A percentile compares a stretch with the other conserved stretches of the same genome.
Conservation (phyloP, 108 stramenopile species). For the Bacterosira constricta region DNA sequence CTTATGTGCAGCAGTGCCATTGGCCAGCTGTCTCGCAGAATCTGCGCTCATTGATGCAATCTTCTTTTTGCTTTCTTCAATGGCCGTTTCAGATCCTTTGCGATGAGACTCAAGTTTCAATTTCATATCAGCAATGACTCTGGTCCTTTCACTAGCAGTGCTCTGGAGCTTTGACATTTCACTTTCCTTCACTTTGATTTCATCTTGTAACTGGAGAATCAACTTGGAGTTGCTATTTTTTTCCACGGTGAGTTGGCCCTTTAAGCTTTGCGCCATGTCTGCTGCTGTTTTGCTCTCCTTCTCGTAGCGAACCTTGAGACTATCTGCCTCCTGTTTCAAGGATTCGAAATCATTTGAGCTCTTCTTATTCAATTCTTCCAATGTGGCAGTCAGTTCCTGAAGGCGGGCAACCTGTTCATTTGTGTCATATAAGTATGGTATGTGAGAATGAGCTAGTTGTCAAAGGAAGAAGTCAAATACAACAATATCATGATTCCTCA, state of each 20-base stretch:
- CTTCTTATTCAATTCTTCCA: constrained; percentile 31
- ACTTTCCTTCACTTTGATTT: constrained; percentile 19
- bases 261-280: constrained; percentile 18
- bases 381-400: constrained; percentile 27
- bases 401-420: constrained; percentile 38
- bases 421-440: neutral
- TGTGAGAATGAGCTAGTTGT: neutral
- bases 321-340: constrained; percentile 28
- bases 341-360: constrained; percentile 19
- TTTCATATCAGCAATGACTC: constrained; percentile 30
- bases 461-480: too few relatives aligned
- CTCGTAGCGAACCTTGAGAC: constrained; percentile 32
- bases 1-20: constrained; percentile 12
- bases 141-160: constrained; percentile 21
- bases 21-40: constrained; percentile 15
- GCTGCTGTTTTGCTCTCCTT: constrained; percentile 20
- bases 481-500: neutral
- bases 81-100: constrained; percentile 12
- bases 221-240: constrained; percentile 35
- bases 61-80: constrained; percentile 28
- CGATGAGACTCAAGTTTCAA: constrained; percentile 23
- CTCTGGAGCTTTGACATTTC: constrained; percentile 26
- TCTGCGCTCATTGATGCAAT: constrained; percentile 22
- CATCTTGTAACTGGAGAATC: constrained; percentile 30
- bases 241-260: constrained; percentile 16